Evolutionary conservation across 2,329 filamentous ascomycete species (phyloP), one percentile per base, ranked within the genome.

Genomic region (Cladosporium cucumerinum): DNA sequence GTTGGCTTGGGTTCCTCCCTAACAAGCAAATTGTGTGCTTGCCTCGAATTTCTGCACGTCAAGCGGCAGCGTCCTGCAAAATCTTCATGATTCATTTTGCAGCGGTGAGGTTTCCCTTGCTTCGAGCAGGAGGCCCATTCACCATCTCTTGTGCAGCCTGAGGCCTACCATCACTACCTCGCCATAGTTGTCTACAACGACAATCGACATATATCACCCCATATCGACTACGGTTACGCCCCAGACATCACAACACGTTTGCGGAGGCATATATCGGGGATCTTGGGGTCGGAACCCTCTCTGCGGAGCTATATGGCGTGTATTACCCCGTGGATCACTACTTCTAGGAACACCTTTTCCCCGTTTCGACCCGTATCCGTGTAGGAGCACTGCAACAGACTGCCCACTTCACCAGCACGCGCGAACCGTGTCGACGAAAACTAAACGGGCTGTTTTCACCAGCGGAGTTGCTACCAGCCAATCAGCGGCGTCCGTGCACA

Each of bases 251-350:
- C 23, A 55, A 55, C 60, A 62, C 49, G 26, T 43, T 36, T 62
- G 60, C 60, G 60, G 60, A 62, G 60, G 60, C 49, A 62, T 10
- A 51, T 30, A 61, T 61, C n/a, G 58, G 58, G 46, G 60, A 54
- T 55, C 34, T 55, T 43, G 60, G 60, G 60, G 49, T 62, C 46
- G 23, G 26, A 25, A 52, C 23, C 49, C 49, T 32, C 34, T 55
- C 51, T 62, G 60, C 60, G 60, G 60, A 62, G 60, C 14, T 25
- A 39, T 49, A 61, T 61, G 59, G 59, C 59, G 59, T 23, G 36
- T 34, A 55, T 62, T 54, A 39, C 60, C 60, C 60, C 60, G 55
- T 54, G 60, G 60, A 62, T 46, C 60, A 46, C 23, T 49, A 32
- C 23, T 11, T 39, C 26, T 55, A 62, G 46, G 59, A 52, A 16